These are phyloP conservation scores for Candida patagonica DNA, from an alignment of 805 yeast species.

Conservation along the genomic window DNA sequence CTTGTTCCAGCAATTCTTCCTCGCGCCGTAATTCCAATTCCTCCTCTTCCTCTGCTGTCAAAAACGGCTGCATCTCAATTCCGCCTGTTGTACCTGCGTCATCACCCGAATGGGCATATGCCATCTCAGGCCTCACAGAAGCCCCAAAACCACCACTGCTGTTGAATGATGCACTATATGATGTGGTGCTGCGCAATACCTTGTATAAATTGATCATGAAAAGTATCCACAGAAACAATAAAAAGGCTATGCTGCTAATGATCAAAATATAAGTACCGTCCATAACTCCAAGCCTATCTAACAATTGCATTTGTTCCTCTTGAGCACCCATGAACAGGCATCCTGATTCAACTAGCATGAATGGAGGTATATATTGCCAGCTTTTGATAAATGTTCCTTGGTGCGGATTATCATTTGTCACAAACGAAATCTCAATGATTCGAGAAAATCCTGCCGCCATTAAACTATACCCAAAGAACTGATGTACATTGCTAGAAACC, in stretches of 20 bases:
- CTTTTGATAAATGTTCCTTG: conserved; percentile 35
- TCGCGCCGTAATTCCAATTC: conserved; percentile 20
- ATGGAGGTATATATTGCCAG: conserved; percentile 83
- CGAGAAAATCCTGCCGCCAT: conserved; percentile 72
- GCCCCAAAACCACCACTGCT: background rate
- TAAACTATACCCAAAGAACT: conserved; percentile 72
- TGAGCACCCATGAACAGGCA: conserved; percentile 84
- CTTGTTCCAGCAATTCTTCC: conserved; percentile 14
- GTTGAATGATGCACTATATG: background rate
- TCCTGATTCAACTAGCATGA: conserved; percentile 71
- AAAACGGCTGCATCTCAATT: conserved; percentile 24
- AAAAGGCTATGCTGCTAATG: conserved; percentile 61
- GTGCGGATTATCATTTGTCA: conserved; percentile 48
- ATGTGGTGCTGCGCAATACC: conserved; percentile 22
- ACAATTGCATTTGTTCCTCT: conserved; percentile 73
- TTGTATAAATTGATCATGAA: conserved; percentile 52
- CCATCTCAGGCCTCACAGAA: background rate
- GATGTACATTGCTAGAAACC: conserved; percentile 81
- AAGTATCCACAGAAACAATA: conserved; percentile 59
- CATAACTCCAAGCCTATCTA: conserved; percentile 68
- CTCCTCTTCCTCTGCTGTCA: conserved; percentile 16
- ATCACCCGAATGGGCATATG: background rate
- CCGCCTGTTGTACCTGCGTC: conserved; percentile 5
- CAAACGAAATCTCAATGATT: conserved; percentile 68
- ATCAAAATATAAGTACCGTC: conserved; percentile 75